Evolutionary conservation across 164 flowering plant species (phyloP).

Genomic region (Tetrastigma voinierianum): DNA sequence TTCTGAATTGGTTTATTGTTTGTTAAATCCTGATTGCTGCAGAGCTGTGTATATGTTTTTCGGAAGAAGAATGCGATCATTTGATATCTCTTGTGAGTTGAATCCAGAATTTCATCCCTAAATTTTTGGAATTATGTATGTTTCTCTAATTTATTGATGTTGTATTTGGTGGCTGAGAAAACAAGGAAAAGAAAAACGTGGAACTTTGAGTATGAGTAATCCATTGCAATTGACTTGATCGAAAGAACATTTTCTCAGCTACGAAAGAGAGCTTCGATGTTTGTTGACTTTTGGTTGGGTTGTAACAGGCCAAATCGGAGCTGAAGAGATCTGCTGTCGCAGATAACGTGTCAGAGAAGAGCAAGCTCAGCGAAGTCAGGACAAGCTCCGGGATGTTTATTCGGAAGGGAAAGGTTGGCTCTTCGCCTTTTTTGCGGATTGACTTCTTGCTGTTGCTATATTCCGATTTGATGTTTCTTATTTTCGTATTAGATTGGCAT

Average conservation of each 20-base stretch:
- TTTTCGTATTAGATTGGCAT: too few relatives aligned
- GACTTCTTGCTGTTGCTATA: too few relatives aligned
- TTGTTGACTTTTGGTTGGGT: slow-evolving; percentile 4
- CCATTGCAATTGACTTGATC: too few relatives aligned
- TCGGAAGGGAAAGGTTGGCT: slow-evolving; percentile 66
- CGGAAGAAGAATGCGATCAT: slow-evolving; percentile 91
- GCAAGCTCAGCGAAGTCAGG: slow-evolving; percentile 82
- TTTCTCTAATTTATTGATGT: neutral
- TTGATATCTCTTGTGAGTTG: slow-evolving; percentile 74
- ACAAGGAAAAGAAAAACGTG: too few relatives aligned
- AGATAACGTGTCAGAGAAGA: slow-evolving; percentile 75
- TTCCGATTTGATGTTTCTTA: too few relatives aligned
- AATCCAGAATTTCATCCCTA: neutral
- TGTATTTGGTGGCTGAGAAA: neutral
- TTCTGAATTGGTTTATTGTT: neutral
- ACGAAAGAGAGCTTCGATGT: neutral
- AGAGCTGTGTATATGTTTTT: slow-evolving; percentile 92
- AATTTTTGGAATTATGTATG: neutral
- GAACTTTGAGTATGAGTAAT: too few relatives aligned
- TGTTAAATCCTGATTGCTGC: slow-evolving; percentile 14
- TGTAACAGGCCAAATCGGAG: slow-evolving; percentile 75
- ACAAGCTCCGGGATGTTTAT: slow-evolving; percentile 98
- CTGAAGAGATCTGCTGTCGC: slow-evolving; percentile 92
- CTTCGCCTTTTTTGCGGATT: slow-evolving; percentile 2
- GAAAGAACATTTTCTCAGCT: neutral